Evolutionary conservation across 805 yeast species (phyloP), one percentile per base, ranked within the genome.

Genomic region (Cyberlindnera petersonii): DNA sequence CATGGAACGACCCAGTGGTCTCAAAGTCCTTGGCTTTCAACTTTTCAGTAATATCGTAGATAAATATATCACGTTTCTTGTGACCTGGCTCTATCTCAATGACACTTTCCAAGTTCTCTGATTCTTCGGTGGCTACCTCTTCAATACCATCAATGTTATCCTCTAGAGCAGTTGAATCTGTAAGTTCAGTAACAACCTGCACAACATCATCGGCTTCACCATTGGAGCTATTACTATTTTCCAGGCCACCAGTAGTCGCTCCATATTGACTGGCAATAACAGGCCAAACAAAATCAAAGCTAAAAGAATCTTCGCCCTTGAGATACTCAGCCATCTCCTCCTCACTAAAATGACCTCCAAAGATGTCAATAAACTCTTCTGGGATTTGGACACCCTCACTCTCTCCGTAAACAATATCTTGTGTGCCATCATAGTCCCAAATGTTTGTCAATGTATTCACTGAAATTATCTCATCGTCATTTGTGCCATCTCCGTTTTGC

Each of bases 261-360:
- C 15, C 28, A 5, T 14, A 16, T 6, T 26, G n/a, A 9, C 15
- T 17, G 8, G 28, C 24, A 18, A 19, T 24, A 17, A 19, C 16
- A 4, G 43, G 46, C 44, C 40, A 45, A 3, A 34, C 39, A 16
- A 40, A 32, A 24, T 43, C 47, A 35, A 43, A 43, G 16, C 31
- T 37, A 35, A 39, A 46, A 9, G 44, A 28, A 20, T 42, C 46
- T 2, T 46, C 49, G n/a, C 43, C 44, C 24, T 32, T 33, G 9
- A 46, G 37, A 20, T 28, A 32, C 21, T 42, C 46, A 18, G 35
- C 33, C 35, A 46, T 46, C 26, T 46, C 46, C 14, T 32, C 38
- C 14, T 27, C 17, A 3, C 43, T 37, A 19, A 46, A 37, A 1
- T 32, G 37, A n/a, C 15, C 11, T 8, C 46, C 46, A 29, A 46